Evolutionary conservation across 1,284 basidiomycete species (phyloP), one percentile per base, ranked within the genome.

Genomic region (Naganishia cerealis): DNA sequence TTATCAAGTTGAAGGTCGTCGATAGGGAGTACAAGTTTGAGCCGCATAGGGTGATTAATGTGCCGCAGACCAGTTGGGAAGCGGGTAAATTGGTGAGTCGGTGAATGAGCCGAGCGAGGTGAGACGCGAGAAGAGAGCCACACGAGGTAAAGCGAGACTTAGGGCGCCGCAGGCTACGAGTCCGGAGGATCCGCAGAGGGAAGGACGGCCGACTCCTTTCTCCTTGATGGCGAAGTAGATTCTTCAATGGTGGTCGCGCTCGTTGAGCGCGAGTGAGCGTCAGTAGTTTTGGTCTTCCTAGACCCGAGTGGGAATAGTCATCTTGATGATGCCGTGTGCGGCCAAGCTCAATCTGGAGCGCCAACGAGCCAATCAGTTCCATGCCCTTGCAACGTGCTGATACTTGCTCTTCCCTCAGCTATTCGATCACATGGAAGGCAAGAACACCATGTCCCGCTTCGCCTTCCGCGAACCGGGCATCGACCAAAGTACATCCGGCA

Each of bases 21-120:
- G 69, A 57, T 24, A 57, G 62, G 3, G 69, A 70, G 40, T 70
- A 70, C 52, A 65, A 53, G 66, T 70, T 70, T 53, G 69, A 67
- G 43, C 40, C 58, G 58, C 42, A 57, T 36, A 26, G 69, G 38
- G 46, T 48, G 39, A 52, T 65, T 13, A 57, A 69, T 26, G 50
- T 57, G 0, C 55, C 56, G n/a, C 36, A 40, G 38, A 65, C 43
- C 33, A 65, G 67, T 58, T 53, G 38, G n/a, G 59, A 63, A 21
- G 48, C 55, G 21, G 61, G 52, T 7, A 55, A 50, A 24, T 29
- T 63, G 38, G 67, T 53, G n/a, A 36, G 63, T 65, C 46, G 13
- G 24, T n/a, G 38, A 9, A 18, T 5, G 24, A 21, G 9, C 15
- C 24, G 29, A 33, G 29, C 29, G 29, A 33, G 29, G 29, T 6